Evolutionary conservation across 352 stramenopile species (phyloP), one percentile per base, ranked within the genome.

Genomic region (Globisporangium ultimum): DNA sequence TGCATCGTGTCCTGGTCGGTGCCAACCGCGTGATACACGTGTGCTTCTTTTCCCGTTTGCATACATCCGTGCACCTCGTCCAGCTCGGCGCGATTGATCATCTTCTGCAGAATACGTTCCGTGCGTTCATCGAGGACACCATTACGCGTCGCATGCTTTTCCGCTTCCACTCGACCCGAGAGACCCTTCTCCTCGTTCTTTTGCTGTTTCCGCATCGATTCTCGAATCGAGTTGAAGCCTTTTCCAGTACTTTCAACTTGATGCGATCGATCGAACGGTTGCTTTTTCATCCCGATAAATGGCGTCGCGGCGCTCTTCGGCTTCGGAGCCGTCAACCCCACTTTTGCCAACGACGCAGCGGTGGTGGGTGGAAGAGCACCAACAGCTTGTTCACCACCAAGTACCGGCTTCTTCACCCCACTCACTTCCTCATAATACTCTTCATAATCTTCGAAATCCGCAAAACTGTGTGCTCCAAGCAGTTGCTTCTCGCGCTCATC

Each of bases 21-120:
- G 32, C 80, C 83, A 36, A 78, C 47, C 0, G 83, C 84, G 63
- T 83, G 84, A 55, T 88, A 95, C 54, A 95, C 84, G 55, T 91
- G 81, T 2, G 83, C 84, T 56, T 95, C 86, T 57, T 95, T 95
- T 22, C 86, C 86, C 12, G 76, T 87, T 62, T 89, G 87, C 20
- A 95, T 77, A 22, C 75, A 84, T 20, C 84, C 84, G 51, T 89
- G 71, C 14, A 94, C 80, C 54, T 89, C 63, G 47, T 91, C 78
- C 32, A 95, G 60, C 48, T 82, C 74, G 38, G 76, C 82, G 42
- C 62, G 53, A 41, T 89, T 91, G 55, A 89, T 78, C 75, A 91
- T 87, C 66, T 87, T 88, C 60, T 86, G 72, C 62, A 91, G 49
- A 41, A 88, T 74, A 42, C 85, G 65, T 46, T 77, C 80, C 0